Percentiles rank a stretch among this genome's conserved stretches.
phyloP scores from a whole-genome alignment of 257 asterid genomes.

The Catharanthus roseus region DNA sequence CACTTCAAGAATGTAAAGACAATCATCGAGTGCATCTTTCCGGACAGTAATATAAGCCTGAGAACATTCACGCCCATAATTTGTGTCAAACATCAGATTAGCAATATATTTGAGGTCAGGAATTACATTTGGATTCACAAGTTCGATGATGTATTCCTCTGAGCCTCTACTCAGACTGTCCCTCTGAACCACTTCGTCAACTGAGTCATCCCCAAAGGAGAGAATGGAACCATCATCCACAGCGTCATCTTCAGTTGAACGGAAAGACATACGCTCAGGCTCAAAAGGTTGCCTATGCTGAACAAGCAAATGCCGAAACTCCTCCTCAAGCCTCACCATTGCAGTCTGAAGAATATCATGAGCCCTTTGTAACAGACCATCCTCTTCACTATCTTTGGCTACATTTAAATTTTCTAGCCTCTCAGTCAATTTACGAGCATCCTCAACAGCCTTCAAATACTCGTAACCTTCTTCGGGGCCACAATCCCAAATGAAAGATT shows the following conservation, averaged over 20 bases:
- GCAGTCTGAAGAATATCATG: slow-evolving; percentile 75
- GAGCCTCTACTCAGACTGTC: slow-evolving; percentile 65
- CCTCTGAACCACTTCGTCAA: slow-evolving; percentile 57
- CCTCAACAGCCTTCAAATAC: slow-evolving; percentile 65
- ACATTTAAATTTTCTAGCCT: slow-evolving; percentile 44
- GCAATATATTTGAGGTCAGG: slow-evolving; percentile 64
- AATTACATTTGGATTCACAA: slow-evolving; percentile 59
- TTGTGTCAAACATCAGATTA: slow-evolving; percentile 63
- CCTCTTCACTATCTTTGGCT: slow-evolving; percentile 28
- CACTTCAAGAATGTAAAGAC: slow-evolving; percentile 69
- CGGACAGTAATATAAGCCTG: slow-evolving; percentile 63
- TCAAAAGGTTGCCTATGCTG: slow-evolving; percentile 79
- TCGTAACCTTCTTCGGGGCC: slow-evolving; percentile 64
- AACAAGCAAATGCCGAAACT: slow-evolving; percentile 71
- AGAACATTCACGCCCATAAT: slow-evolving; percentile 76
- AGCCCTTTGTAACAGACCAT: slow-evolving; percentile 39
- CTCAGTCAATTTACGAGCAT: slow-evolving; percentile 52
- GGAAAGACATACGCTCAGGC: slow-evolving; percentile 83
- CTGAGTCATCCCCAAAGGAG: slow-evolving; percentile 78
- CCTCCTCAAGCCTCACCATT: slow-evolving; percentile 88
- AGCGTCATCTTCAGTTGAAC: slow-evolving; percentile 71
- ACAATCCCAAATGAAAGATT: slow-evolving; percentile 76
- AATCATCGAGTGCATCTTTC: slow-evolving; percentile 84
- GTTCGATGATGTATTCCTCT: slow-evolving; percentile 58
- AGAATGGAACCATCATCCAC: slow-evolving; percentile 56